phyloP scores from a whole-genome alignment of 305 asterid genomes.

The Salvia sclarea region DNA sequence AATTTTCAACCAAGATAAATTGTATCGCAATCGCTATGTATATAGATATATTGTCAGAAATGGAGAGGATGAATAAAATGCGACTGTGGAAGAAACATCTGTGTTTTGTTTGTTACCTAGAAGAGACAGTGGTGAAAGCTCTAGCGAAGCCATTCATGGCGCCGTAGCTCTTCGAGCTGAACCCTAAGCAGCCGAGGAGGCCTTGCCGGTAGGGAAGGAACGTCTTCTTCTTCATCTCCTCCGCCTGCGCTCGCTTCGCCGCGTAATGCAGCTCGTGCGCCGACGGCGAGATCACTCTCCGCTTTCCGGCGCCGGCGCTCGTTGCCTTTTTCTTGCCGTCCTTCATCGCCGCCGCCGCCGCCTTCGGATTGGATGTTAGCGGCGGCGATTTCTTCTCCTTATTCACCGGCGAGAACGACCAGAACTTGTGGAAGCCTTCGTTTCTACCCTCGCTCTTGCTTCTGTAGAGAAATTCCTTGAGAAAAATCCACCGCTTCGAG shows the following conservation, averaged over 20 bases:
- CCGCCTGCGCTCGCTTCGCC: conserved; percentile 80
- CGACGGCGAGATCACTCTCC: conserved; percentile 40
- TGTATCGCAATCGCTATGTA: background rate
- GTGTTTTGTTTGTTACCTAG: conserved; percentile 27
- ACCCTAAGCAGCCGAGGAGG: conserved; percentile 79
- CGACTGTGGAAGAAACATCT: background rate
- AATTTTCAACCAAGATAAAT: background rate
- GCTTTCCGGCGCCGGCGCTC: conserved; percentile 43
- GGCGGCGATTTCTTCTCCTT: conserved; percentile 57
- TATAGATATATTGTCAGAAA: background rate
- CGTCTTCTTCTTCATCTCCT: conserved; percentile 90
- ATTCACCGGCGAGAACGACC: conserved; percentile 70
- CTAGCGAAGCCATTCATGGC: conserved; percentile 46
- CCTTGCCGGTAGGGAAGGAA: conserved; percentile 87
- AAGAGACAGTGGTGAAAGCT: conserved; percentile 40
- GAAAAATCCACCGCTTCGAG: conserved; percentile 65
- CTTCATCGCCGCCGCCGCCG: conserved; percentile 1
- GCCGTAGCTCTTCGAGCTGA: conserved; percentile 50
- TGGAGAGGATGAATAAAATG: background rate
- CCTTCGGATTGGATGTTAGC: conserved; percentile 4
- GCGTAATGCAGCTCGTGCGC: conserved; percentile 80
- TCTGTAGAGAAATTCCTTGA: conserved; percentile 82
- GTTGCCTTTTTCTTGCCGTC: conserved; percentile 46
- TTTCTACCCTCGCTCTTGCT: conserved; percentile 92
- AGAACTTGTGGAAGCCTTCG: conserved; percentile 65